These are phyloP conservation scores for Fraxinus pennsylvanica DNA, from an alignment of 257 asterid genomes.

Conservation along the genomic window DNA sequence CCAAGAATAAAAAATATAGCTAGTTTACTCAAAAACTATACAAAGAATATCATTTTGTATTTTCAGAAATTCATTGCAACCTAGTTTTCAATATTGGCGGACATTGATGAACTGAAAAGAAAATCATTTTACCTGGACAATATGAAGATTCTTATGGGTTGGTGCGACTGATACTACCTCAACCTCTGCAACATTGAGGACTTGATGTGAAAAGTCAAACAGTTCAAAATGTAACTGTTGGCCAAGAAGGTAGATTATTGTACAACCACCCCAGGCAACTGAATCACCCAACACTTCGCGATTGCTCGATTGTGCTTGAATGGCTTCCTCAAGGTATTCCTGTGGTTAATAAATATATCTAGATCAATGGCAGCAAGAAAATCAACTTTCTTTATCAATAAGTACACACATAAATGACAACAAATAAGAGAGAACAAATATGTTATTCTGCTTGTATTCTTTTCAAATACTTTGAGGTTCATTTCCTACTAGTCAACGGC, in stretches of 20 bases:
- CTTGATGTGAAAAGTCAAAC: slow-evolving; percentile 93
- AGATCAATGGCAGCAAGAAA: slow-evolving; percentile 10
- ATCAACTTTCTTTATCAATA: background rate
- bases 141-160: slow-evolving; percentile 54
- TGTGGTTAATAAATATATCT: slow-evolving; percentile 30
- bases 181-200: slow-evolving; percentile 94
- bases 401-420: background rate
- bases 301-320: slow-evolving; percentile 60
- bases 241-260: slow-evolving; percentile 88
- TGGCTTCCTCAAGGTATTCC: slow-evolving; percentile 81
- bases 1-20: background rate
- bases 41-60: background rate
- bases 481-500: background rate
- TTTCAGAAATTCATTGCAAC: background rate
- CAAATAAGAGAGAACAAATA: background rate
- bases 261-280: slow-evolving; percentile 97
- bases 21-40: background rate
- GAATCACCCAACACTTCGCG: slow-evolving; percentile 88
- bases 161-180: slow-evolving; percentile 62
- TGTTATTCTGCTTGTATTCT: too few relatives aligned
- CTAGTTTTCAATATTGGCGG: background rate
- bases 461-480: background rate
- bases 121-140: slow-evolving; percentile 47
- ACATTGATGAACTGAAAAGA: background rate
- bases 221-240: slow-evolving; percentile 93